Base-by-base conservation (phyloP, 2,329 filamentous ascomycete genomes). In the Cercospora sojina region DNA sequence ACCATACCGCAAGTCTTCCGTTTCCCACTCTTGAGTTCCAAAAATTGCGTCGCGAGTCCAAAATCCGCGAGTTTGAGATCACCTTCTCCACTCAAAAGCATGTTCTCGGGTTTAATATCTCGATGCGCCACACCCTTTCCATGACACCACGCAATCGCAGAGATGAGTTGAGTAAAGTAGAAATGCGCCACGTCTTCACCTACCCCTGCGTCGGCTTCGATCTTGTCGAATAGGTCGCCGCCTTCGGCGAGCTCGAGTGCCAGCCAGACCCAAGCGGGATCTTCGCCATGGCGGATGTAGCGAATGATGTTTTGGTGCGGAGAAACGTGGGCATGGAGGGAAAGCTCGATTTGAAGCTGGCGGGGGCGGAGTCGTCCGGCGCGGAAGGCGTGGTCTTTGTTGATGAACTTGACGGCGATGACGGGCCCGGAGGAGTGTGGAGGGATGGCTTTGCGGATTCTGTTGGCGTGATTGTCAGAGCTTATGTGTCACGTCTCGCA, bases 141-240 rank as follows among this genome's bases (percentile, higher is more conserved):
- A 80, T 99, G 95, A 86, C 98, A 96, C 81, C 93, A 99, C 75
- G 90, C 90, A 69, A 98, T 91, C 8, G 94, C 95, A 76, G 89
- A 89, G 73, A 98, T 86, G 68, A 99, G 86, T 80, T 99, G 95
- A 2, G 90, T 86, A 78, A 99, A 99, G 82, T 98, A 99, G 68
- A 97, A 88, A 77, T 99, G 96, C 35, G 95, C 94, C 76, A 99
- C 92, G 77, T 98, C 92, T 78, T 96, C 89, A 6, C 90, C 87
- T n/a, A 98, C 92, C 57, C 95, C 95, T 53, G 94, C 91, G 78
- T 99, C 95, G 18, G 95, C 93, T 81, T 99, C 96, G 73, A 99
- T 98, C 83, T 99, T 99, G 87, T 99, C 95, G 79, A 99, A 99
- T 7, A 99, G 84, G 77, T 99, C 95, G 10, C 95, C 95, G 49